Evolutionary conservation across 2,329 filamentous ascomycete genomes (phyloP), one percentile per base, ranked within the genome.

Genomic region (Trichoderma atrobrunneum): DNA sequence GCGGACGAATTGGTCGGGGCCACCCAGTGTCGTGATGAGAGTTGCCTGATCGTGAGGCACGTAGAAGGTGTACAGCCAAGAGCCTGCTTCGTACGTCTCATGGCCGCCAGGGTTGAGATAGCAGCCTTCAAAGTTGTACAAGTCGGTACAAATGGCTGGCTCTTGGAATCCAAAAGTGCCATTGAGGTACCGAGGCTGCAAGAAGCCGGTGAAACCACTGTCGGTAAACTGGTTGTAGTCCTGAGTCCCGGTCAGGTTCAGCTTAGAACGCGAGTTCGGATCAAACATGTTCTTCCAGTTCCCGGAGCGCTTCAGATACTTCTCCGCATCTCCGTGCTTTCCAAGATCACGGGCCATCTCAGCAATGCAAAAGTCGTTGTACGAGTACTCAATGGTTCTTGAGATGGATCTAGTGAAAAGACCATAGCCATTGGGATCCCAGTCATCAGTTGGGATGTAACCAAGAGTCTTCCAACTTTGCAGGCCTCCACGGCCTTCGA

Each of bases 331-430:
- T 0, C 81, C 81, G 1, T 76, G 77, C 69, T 88, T 84, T 12
- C 87, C 88, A 21, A 93, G 80, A 0, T 82, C 86, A 21, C 85
- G 82, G 6, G 91, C 91, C 66, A 94, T 85, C 36, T 87, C 81
- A 1, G 89, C 87, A 70, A 93, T 90, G 76, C 89, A 90, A 76
- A 91, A 95, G 80, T 95, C 93, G 74, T 95, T 88, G 80, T 95
- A 95, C 0, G 91, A 90, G 78, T 95, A 95, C 78, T 95, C 93
- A 5, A 95, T 88, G 0, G 91, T 94, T 3, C 93, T 86, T 2
- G 90, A 93, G 34, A 95, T 87, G 70, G 87, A 91, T 7, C 93
- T 88, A 0, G 91, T 92, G 75, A 88, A 87, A 0, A 90, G 86
- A 0, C 92, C 92, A 2, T 86, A 85, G 10, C 90, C 90, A 43